Evolutionary conservation across 208 protist species (phyloP), one percentile per base, ranked within the genome.

Genomic region (Trypanosoma scelopori): DNA sequence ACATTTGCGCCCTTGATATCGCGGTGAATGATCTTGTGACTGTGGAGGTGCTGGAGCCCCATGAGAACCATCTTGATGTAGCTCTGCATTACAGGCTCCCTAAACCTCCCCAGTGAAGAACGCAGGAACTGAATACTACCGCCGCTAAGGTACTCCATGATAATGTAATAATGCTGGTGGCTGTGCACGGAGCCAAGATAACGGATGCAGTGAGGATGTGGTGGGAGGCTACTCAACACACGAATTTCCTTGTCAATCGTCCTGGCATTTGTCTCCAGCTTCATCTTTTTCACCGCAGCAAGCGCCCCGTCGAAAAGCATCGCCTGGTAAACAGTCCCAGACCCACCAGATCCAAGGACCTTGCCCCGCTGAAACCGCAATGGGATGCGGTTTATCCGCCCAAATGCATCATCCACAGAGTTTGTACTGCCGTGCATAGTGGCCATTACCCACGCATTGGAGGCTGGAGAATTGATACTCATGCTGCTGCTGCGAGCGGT

Each of bases 1-100:
- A 97, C 87, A 71, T 97, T 97, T 5, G 84, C 88, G 30, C 91
- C 91, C 53, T 96, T 96, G 62, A 96, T 96, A 72, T 96, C 91
- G 47, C 84, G 85, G 64, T 94, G 91, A 56, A 97, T 79, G 30
- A 96, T 93, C 63, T 76, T 63, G 59, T 96, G 68, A 6, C 56
- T 16, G 63, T 96, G 91, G 1, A 96, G 66, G 52, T 96, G 88
- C 20, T 82, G 42, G 3, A 93, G 60, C 4, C 87, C 87, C 11
- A 82, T 62, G 11, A 93, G 71, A 51, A 84, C 76, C 84, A 89
- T 89, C 73, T 79, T 80, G 12, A 79, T 82, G 59, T 89, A 93
- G 50, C 84, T 79, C 72, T 87, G 84, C 39, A 91, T 85, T 1
- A 83, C 82, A 3, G 82, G 74, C 59, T 93, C 82, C 28, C 69